These are phyloP conservation scores for Sarocladiaceae sp. DNA, from an alignment of 2,329 filamentous ascomycete species.

Conservation along the genomic window DNA sequence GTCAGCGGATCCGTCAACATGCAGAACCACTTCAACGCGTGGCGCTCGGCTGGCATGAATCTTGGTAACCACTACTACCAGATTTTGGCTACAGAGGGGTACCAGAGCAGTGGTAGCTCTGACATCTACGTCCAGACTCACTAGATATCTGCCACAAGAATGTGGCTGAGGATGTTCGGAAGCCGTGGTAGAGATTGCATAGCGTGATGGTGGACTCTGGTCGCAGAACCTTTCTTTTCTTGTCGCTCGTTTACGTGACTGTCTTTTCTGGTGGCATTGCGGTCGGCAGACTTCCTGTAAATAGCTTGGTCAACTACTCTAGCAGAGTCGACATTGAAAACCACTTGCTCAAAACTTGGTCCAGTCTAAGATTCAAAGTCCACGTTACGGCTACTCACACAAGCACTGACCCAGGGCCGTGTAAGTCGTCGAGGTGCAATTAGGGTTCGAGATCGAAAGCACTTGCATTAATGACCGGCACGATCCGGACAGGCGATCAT, in stretches of 20 bases:
- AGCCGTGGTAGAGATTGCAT: too few relatives aligned
- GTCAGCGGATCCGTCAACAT: constrained; percentile 45
- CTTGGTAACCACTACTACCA: constrained; percentile 48
- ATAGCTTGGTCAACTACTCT: neutral
- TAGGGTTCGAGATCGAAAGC: neutral
- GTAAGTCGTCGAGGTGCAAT: neutral
- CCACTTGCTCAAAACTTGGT: neutral
- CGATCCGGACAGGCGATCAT: neutral
- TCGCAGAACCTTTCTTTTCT: too few relatives aligned
- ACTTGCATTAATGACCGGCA: neutral
- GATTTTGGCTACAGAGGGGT: constrained; percentile 50
- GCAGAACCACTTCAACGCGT: constrained; percentile 50
- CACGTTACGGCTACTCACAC: too few relatives aligned
- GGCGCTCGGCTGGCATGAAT: constrained; percentile 38
- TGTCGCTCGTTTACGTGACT: neutral
- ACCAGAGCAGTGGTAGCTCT: constrained; percentile 43
- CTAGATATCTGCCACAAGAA: too few relatives aligned
- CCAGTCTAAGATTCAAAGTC: too few relatives aligned
- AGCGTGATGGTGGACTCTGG: too few relatives aligned
- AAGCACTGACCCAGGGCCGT: neutral
- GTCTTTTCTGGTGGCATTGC: neutral
- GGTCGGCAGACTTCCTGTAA: neutral
- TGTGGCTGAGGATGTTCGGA: too few relatives aligned
- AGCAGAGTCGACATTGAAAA: neutral
- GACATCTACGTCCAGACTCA: constrained; percentile 29